phyloP scores from a whole-genome alignment of 2,329 filamentous ascomycete species.

The Beauveria australis region DNA sequence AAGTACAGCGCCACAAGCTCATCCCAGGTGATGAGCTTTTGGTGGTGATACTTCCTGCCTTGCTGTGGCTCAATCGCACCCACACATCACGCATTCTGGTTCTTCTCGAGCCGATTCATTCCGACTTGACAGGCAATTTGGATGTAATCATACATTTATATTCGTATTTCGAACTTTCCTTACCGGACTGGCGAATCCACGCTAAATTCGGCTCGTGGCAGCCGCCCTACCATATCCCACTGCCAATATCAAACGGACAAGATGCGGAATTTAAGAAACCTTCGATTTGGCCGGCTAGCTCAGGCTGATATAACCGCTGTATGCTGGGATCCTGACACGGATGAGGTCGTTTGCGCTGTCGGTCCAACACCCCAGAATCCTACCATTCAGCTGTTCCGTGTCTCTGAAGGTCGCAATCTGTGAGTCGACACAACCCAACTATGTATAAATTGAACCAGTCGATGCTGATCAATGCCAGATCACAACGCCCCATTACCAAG shows the following conservation, averaged over 20 bases:
- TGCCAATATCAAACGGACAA: constrained; percentile 8
- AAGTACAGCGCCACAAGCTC: neutral
- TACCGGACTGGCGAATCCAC: neutral
- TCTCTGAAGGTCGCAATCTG: constrained; percentile 38
- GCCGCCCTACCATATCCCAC: neutral
- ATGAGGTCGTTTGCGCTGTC: constrained; percentile 74
- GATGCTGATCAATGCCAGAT: constrained; percentile 20
- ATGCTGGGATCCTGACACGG: constrained; percentile 76
- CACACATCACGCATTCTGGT: neutral
- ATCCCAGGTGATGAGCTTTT: neutral
- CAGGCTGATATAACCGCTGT: constrained; percentile 60
- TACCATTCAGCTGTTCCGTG: constrained; percentile 61
- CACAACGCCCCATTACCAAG: constrained; percentile 52
- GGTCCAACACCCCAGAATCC: constrained; percentile 66
- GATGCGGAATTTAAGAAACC: constrained; percentile 86
- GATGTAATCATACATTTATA: neutral
- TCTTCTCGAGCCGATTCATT: neutral
- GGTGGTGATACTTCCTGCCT: neutral
- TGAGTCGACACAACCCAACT: constrained; percentile 22
- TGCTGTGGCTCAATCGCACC: constrained; percentile 2
- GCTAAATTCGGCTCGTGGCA: neutral
- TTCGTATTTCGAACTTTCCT: neutral
- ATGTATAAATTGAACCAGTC: neutral
- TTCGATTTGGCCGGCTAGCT: constrained; percentile 60
- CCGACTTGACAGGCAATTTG: neutral